Percentiles rank a stretch among this genome's conserved stretches.
Conservation (phyloP, 2,329 filamentous ascomycete genomes). For the Fusarium newnesense region DNA sequence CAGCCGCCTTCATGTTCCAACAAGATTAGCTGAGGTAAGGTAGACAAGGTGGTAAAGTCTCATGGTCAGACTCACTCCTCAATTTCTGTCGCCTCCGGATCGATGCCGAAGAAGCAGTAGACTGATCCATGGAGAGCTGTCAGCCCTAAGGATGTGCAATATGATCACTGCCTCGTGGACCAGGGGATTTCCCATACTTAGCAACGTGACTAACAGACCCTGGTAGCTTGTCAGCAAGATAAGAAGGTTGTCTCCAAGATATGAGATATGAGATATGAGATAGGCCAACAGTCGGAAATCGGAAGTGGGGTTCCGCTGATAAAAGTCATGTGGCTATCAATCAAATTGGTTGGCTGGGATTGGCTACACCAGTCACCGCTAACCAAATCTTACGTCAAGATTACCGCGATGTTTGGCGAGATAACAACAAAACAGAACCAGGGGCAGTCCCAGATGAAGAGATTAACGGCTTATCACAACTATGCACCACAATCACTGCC, state of each 20-base stretch:
- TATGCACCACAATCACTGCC: neutral
- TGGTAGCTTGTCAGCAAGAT: neutral
- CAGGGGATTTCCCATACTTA: neutral
- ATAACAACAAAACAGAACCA: neutral
- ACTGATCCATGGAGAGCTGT: neutral
- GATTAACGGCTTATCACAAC: too few species aligned
- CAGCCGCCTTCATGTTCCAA: neutral
- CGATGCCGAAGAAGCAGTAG: neutral
- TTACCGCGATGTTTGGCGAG: neutral
- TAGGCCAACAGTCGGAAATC: neutral
- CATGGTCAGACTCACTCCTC: neutral
- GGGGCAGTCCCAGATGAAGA: neutral
- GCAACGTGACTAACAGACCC: too few species aligned
- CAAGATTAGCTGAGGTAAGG: neutral
- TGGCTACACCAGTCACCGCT: neutral
- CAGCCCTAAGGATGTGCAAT: too few species aligned
- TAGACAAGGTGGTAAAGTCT: too few species aligned
- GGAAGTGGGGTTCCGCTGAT: neutral
- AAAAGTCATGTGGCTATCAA: neutral
- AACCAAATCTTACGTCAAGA: too few species aligned
- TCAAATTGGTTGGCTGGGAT: neutral
- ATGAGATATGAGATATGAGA: neutral
- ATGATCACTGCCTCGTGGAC: accelerated
- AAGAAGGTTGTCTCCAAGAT: too few species aligned
- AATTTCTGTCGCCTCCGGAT: neutral